A percentile compares a stretch with the other conserved stretches of the same genome.
Conservation (phyloP, 2,329 filamentous ascomycete species). For the Colletotrichum phormii region DNA sequence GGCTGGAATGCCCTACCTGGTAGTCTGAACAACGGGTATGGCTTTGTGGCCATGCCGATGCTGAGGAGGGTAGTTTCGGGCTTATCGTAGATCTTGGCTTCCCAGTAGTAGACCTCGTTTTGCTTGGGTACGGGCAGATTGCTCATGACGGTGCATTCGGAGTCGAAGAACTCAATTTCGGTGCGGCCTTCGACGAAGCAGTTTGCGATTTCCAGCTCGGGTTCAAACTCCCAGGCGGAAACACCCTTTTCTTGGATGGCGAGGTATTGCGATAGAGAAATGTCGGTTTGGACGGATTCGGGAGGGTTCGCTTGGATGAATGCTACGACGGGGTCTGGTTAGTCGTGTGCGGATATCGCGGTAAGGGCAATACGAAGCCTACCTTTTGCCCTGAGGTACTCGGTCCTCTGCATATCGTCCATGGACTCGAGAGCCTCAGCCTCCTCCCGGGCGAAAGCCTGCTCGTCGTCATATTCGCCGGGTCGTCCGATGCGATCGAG, state of each 20-base stretch:
- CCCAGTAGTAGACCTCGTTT: constrained; percentile 99
- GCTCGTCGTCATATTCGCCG: constrained; percentile 97
- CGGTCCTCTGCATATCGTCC: constrained; percentile 90
- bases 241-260: constrained; percentile 99
- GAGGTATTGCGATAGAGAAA: constrained; percentile 95
- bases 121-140: constrained; percentile 98
- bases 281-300: constrained; percentile 95
- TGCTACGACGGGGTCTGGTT: constrained; percentile 63
- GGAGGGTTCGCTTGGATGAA: constrained; percentile 95
- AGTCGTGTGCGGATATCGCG: constrained; percentile 1
- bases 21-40: constrained; percentile 92
- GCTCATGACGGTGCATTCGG: constrained; percentile 96
- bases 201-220: constrained; percentile 98
- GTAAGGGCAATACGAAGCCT: constrained; percentile 43
- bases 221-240: constrained; percentile 99
- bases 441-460: constrained; percentile 93
- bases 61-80: constrained; percentile 88
- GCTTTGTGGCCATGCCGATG: constrained; percentile 96
- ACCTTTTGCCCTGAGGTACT: constrained; percentile 97
- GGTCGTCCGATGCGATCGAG: constrained; percentile 93
- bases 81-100: constrained; percentile 98
- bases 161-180: constrained; percentile 99
- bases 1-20: constrained; percentile 75
- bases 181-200: constrained; percentile 97
- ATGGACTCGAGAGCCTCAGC: constrained; percentile 93